Evolutionary conservation across 805 yeast species (phyloP).

Genomic region (Candida gorgasii): DNA sequence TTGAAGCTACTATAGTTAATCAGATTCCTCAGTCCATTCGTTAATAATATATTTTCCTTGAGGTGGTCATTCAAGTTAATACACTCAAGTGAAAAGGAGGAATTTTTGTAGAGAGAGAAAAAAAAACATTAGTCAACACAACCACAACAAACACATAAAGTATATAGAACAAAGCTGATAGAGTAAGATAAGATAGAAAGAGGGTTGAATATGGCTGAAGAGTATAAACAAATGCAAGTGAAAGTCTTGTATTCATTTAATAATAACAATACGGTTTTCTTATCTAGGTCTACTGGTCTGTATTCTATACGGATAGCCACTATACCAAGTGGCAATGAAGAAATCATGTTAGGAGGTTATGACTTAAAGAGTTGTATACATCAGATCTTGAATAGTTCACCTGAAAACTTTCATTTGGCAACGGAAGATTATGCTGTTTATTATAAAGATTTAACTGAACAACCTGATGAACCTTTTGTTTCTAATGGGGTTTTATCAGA

Average conservation of each 20-base stretch:
- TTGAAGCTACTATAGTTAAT: not conserved
- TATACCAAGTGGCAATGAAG: slow-evolving; percentile 32
- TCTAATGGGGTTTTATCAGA: slow-evolving; percentile 41
- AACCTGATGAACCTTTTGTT: slow-evolving; percentile 50
- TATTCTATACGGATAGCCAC: slow-evolving; percentile 39
- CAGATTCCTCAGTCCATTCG: slow-evolving; percentile 5
- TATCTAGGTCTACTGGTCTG: slow-evolving; percentile 37
- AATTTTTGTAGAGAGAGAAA: not conserved
- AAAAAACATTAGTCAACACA: not conserved
- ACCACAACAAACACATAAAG: not conserved
- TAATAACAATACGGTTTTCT: slow-evolving; percentile 42
- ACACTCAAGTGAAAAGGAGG: not conserved
- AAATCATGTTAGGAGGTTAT: slow-evolving; percentile 41
- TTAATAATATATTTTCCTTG: not conserved
- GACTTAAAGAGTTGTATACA: slow-evolving; percentile 40
- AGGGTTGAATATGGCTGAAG: slow-evolving; percentile 12
- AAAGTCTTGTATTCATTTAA: slow-evolving; percentile 47
- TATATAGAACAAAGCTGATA: not conserved
- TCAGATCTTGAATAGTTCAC: slow-evolving; percentile 39
- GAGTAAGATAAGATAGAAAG: not conserved
- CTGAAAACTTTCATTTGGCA: slow-evolving; percentile 42
- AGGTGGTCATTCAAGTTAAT: slow-evolving; percentile 2
- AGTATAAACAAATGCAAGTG: slow-evolving; percentile 42
- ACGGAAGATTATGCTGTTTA: slow-evolving; percentile 46
- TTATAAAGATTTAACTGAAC: slow-evolving; percentile 48